A percentile compares a stretch with the other conserved stretches of the same genome.
phyloP scores from a whole-genome alignment of 176 grass and related monocot genomes.

The Aegilops sharonensis region DNA sequence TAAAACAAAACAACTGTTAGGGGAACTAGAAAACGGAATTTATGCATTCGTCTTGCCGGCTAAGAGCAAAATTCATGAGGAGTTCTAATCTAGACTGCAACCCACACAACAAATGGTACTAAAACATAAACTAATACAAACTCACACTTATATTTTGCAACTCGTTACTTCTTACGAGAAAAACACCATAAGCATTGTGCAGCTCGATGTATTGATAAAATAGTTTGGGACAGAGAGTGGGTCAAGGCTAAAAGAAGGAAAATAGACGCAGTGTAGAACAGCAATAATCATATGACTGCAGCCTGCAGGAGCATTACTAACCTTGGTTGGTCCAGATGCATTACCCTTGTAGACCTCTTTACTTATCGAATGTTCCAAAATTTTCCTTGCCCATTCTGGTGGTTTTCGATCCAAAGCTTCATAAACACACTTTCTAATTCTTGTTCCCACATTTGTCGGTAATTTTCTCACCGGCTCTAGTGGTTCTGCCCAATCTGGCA shows the following conservation, averaged over 20 bases:
- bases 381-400: slow-evolving; percentile 92
- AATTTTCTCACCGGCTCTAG: slow-evolving; percentile 93
- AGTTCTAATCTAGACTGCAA: neutral
- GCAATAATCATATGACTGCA: neutral
- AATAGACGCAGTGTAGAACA: neutral
- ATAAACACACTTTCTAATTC: slow-evolving; percentile 98
- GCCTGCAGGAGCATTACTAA: slow-evolving; percentile 35
- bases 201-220: neutral
- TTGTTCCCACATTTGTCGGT: slow-evolving; percentile 98
- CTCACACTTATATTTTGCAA: neutral
- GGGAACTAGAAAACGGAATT: neutral
- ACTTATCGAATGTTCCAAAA: slow-evolving; percentile 96
- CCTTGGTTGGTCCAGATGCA: slow-evolving; percentile 97
- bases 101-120: neutral
- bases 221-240: neutral
- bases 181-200: neutral
- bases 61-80: slow-evolving; percentile 1
- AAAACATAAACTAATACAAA: neutral
- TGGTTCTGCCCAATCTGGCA: slow-evolving; percentile 91
- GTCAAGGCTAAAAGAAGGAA: neutral
- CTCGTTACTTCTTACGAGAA: neutral
- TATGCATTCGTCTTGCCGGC: neutral
- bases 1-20: neutral
- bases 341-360: slow-evolving; percentile 98
- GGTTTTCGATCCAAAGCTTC: slow-evolving; percentile 79